Evolutionary conservation across 768 basidiomycete species (phyloP), one percentile per base, ranked within the genome.

Genomic region (Russula dissimulans): DNA sequence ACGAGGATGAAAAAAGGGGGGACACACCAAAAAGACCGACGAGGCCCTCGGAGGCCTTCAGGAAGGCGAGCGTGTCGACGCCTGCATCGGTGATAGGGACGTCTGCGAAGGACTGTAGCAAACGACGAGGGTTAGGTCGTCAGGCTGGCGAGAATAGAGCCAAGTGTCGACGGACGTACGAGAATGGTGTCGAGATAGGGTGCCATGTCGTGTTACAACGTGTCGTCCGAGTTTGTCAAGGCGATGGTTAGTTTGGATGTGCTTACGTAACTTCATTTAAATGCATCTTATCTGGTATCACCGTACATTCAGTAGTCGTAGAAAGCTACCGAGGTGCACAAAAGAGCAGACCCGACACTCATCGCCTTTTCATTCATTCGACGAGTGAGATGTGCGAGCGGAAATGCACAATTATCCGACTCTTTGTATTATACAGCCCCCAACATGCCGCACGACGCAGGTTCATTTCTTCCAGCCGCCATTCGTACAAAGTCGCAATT

Each of bases 371-470:
- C 22, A 26, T 26, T 26, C 22, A 26, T 26, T 26, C 22, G 22
- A 26, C 22, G 22, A 26, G 22, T 26, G 22, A 26, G 22, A 26
- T 26, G 22, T 26, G 22, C 22, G 22, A 26, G 22, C 22, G 22
- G 22, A 26, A 26, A 26, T 26, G 22, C 22, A 26, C 22, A 26
- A 26, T 26, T 26, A 26, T 26, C 22, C 22, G 22, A 26, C 22
- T 26, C 22, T 26, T 26, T 26, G 22, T 26, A 26, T 26, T 26
- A 26, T 26, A 26, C 22, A 26, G 22, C 2, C 22, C 22, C 38
- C 56, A 54, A 73, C 46, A 92, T 93, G 91, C 85, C 92, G 91
- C 86, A 85, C 18, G 91, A 94, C 75, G 90, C 92, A 59, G 91
- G 93, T 69, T 77, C 85, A 11, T 84, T 87, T 1, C 71, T 84